Conservation (phyloP, 495 filamentous ascomycete species). For the Lepidopterella palustris region DNA sequence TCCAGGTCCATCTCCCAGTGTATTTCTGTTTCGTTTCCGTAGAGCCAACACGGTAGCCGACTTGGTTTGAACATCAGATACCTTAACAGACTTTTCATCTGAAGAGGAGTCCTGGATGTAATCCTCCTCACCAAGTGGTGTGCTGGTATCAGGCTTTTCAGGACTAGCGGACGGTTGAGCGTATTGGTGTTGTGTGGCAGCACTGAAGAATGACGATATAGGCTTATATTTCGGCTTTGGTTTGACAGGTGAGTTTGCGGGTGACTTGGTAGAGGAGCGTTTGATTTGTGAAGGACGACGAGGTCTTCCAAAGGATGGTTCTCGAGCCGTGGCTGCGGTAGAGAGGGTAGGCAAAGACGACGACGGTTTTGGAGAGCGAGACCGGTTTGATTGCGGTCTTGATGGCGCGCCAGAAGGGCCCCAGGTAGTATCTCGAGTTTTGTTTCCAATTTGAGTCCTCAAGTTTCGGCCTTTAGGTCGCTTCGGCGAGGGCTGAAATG, state of each 20-base stretch:
- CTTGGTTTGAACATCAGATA: conserved; percentile 11
- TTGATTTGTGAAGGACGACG: conserved; percentile 1
- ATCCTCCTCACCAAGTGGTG: conserved; percentile 34
- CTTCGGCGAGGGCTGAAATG: conserved; percentile 19
- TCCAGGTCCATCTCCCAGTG: not conserved
- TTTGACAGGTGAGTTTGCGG: conserved; percentile 12
- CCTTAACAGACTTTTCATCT: conserved; percentile 22
- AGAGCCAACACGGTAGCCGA: conserved; percentile 26
- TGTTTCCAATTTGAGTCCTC: not conserved
- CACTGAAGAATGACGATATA: conserved; percentile 43
- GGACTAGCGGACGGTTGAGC: conserved; percentile 27
- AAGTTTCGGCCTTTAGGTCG: conserved; percentile 19
- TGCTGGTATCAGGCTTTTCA: conserved; percentile 21
- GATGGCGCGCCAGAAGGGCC: not conserved
- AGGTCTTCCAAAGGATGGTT: not conserved
- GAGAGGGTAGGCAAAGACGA: not conserved
- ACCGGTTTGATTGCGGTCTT: conserved; percentile 1
- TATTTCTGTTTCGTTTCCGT: conserved; percentile 25
- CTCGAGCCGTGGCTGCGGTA: not conserved
- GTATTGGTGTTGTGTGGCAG: conserved; percentile 30
- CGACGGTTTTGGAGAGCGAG: conserved; percentile 2
- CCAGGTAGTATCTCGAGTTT: not conserved
- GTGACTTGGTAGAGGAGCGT: conserved; percentile 14
- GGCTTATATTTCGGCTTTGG: conserved; percentile 31
- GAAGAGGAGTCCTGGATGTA: conserved; percentile 40